phyloP scores from a whole-genome alignment of 805 yeast species.

The Nakazawaea ambrosiae region DNA sequence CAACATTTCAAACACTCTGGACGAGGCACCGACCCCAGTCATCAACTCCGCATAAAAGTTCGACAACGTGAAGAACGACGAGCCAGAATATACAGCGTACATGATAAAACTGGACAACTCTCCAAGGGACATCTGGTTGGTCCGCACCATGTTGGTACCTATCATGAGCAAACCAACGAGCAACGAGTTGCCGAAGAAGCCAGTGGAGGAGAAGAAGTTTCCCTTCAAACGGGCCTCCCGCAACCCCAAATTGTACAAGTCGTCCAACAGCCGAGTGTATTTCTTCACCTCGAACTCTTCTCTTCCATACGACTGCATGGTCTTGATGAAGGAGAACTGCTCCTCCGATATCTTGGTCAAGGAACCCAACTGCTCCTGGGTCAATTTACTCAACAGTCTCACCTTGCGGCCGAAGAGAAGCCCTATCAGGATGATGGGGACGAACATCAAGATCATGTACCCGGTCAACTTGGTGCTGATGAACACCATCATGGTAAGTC shows the following conservation, averaged over 20 bases:
- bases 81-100: conserved; percentile 91
- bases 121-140: conserved; percentile 75
- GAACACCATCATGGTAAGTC: conserved; percentile 85
- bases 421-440: conserved; percentile 77
- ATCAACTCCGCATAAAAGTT: conserved; percentile 88
- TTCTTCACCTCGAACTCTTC: conserved; percentile 71
- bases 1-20: conserved; percentile 79
- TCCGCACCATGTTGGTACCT: conserved; percentile 77
- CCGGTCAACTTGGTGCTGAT: conserved; percentile 80
- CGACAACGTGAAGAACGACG: conserved; percentile 87
- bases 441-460: conserved; percentile 73
- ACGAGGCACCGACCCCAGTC: conserved; percentile 97
- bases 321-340: conserved; percentile 74
- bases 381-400: conserved; percentile 61
- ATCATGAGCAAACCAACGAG: conserved; percentile 68
- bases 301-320: conserved; percentile 88
- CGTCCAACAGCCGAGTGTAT: conserved; percentile 66
- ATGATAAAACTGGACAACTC: conserved; percentile 89
- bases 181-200: conserved; percentile 77
- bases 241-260: conserved; percentile 59
- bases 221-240: conserved; percentile 79
- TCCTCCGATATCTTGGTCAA: conserved; percentile 90
- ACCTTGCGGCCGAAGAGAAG: conserved; percentile 76
- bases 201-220: conserved; percentile 68
- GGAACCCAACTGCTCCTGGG: conserved; percentile 80